Base-by-base conservation (phyloP, 352 stramenopile genomes). In the Vaucheria bursata region DNA sequence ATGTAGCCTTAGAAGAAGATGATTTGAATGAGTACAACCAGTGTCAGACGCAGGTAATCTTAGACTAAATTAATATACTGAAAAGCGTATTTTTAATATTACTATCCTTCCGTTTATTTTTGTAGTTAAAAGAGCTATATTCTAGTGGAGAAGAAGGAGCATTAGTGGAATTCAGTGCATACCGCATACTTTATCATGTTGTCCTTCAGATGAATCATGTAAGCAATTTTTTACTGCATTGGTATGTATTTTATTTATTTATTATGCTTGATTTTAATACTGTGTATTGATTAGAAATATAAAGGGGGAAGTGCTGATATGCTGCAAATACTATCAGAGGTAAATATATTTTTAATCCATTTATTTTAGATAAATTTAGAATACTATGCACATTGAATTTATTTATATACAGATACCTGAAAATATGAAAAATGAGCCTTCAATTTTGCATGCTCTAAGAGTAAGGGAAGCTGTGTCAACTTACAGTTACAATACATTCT, bases 21-120 rank as follows among this genome's bases (percentile, higher is more conserved):
- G 92, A 97, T 85, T 93, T 97, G 83, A 93, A 95, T 79, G 92
- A 97, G 86, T 96, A 97, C 87, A 95, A 96, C 77, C 92, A 88
- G 73, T 87, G 85, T 75, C 84, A 86, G 39, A 86, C 79, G n/a
- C 64, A 73, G 25, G 71, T 88, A 8, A 78, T 70, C 25, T 67
- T 38, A 69, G 8, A 38, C 33, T 38, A 69, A 6, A 12, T 18
- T 69, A 29, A 5, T 50, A 12, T 50, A 12, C 39, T 5, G 39
- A 50, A 12, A 50, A 50, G 5, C 12, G 39, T 50, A 12, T 50
- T 50, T 12, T 50, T 12, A 50, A 50, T 12, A 50, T 5, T 50
- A 50, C 39, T 50, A 50, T 50, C 12, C 12, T 5, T 50, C 12
- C 12, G 39, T 50, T 12, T 50, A 50, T 50, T 5, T 12, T 5